Evolutionary conservation across 768 basidiomycete genomes (phyloP).

Genomic region (Trametes maxima): DNA sequence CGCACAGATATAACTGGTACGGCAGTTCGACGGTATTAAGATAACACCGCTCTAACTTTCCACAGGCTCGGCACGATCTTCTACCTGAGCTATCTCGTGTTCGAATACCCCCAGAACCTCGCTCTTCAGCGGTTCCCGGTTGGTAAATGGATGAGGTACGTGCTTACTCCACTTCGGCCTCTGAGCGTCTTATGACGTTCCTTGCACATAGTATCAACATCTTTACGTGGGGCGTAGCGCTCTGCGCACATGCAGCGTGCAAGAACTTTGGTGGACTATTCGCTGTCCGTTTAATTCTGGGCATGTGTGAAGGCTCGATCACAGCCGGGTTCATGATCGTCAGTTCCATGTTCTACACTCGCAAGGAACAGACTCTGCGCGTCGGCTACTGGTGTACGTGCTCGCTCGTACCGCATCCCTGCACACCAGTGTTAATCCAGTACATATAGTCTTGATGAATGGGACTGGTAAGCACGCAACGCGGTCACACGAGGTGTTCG

Average conservation of each 20-base stretch:
- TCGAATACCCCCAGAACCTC: conserved; percentile 77
- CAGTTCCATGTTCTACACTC: conserved; percentile 78
- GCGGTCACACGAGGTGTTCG: not conserved
- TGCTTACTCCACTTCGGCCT: not conserved
- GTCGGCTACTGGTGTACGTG: conserved; percentile 78
- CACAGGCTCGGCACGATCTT: conserved; percentile 75
- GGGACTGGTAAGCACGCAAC: conserved; percentile 52
- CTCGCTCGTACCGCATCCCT: not conserved
- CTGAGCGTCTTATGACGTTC: not conserved
- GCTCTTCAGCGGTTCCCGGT: conserved; percentile 74
- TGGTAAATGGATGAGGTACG: conserved; percentile 79
- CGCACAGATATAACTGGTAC: conserved; percentile 65
- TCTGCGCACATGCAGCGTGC: conserved; percentile 69
- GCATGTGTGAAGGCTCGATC: conserved; percentile 71
- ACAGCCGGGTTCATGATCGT: conserved; percentile 81
- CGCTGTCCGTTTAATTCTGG: conserved; percentile 63
- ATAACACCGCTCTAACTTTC: not conserved
- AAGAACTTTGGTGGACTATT: conserved; percentile 68
- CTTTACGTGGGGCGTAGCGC: conserved; percentile 62
- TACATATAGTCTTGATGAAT: conserved; percentile 65
- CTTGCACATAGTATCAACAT: conserved; percentile 56
- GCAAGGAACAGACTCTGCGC: conserved; percentile 65
- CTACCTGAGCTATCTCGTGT: conserved; percentile 68
- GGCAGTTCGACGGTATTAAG: not conserved
- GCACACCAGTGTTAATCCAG: no score